Conservation (phyloP, 495 filamentous ascomycete species). For the Aspergillus cavernicola region DNA sequence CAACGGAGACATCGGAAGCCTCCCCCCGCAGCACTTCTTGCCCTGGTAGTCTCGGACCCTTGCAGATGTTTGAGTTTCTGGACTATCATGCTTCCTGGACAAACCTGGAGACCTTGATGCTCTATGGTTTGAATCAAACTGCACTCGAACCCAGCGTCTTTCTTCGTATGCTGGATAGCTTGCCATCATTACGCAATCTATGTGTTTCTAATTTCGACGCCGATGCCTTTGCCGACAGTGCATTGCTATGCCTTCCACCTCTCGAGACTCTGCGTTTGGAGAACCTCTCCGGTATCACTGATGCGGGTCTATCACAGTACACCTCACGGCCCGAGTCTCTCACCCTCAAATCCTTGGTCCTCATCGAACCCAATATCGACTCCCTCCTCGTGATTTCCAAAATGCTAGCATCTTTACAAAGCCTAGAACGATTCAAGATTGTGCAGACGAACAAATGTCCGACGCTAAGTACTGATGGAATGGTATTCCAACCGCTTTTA, state of each 20-base stretch:
- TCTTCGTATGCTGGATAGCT: conserved; percentile 59
- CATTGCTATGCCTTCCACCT: conserved; percentile 65
- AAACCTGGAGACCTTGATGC: conserved; percentile 66
- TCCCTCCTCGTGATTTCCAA: conserved; percentile 70
- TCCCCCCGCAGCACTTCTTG: conserved; percentile 43
- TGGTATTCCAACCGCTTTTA: conserved; percentile 66
- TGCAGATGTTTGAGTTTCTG: conserved; percentile 65
- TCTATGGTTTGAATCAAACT: conserved; percentile 59
- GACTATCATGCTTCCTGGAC: conserved; percentile 68
- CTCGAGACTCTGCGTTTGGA: conserved; percentile 73
- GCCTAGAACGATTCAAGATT: conserved; percentile 63
- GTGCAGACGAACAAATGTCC: conserved; percentile 62
- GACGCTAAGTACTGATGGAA: conserved; percentile 51
- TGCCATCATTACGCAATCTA: conserved; percentile 70
- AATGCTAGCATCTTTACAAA: conserved; percentile 62
- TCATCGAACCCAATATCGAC: conserved; percentile 63
- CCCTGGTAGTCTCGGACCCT: conserved; percentile 54
- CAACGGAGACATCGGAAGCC: conserved; percentile 38
- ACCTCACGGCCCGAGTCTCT: conserved; percentile 54
- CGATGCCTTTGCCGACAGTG: conserved; percentile 68
- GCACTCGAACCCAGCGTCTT: conserved; percentile 64
- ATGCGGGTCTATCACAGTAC: conserved; percentile 70
- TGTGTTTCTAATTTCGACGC: conserved; percentile 70
- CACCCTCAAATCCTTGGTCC: conserved; percentile 55
- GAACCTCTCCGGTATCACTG: conserved; percentile 72